Evolutionary conservation across 2,329 filamentous ascomycete species (phyloP), one percentile per base, ranked within the genome.

Genomic region (Cladosporium phlei): DNA sequence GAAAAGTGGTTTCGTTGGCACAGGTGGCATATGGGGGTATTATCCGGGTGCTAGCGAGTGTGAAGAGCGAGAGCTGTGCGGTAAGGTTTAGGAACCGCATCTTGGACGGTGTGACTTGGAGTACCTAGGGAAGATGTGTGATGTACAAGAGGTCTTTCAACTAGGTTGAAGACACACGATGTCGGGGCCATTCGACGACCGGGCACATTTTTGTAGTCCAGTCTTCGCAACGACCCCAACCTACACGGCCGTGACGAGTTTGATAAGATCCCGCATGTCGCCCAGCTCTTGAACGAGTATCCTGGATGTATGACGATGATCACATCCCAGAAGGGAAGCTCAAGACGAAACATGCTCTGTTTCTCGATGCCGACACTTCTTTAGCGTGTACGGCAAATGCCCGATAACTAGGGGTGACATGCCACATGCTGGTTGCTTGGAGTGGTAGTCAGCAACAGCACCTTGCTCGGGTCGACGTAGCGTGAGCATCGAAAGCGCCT

Each of bases 1-100:
- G 71, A 16, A 67, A 60, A 6, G 38, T 44, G 4, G 52, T 19
- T 34, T 32, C 22, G 17, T 42, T 37, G 17, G 42, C 32, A 10
- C 50, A 51, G 14, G 48, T 40, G 6, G 52, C 51, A 20, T 47
- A 53, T 21, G 50, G 52, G 17, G 52, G 47, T 11, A 49, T 56
- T 7, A 43, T 38, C 8, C 52, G 30, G 5, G 47, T 29, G 10
- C 47, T 42, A 22, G 46, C 53, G 16, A 54, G 32, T 3, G 37
- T 48, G 5, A 39, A 37, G 14, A 25, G 22, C 11, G 48, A 38
- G 16, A 56, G 33, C 12, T 51, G 38, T 20, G 40, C 46, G 10
- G 42, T 16, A 11, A 47, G 5, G 16, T 38, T 22, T n/a, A 47
- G 38, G 17, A 32, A 17, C 12, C 20, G 44, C 51, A 53, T 53